Evolutionary conservation across 345 rosid genomes (phyloP), one percentile per base, ranked within the genome.

Genomic region (Corchorus capsularis): DNA sequence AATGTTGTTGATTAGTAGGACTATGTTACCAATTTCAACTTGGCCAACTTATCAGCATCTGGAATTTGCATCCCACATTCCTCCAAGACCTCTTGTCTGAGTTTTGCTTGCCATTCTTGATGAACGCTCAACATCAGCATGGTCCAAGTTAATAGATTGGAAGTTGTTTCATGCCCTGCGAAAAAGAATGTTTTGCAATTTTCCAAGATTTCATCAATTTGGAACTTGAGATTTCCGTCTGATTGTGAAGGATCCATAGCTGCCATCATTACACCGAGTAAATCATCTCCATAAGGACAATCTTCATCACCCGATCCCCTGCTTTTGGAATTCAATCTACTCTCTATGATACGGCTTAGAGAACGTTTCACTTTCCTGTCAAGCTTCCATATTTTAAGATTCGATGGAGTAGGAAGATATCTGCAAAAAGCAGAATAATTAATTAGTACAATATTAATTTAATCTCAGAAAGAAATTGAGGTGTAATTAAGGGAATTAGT

Each of bases 151-250:
- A 93, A 80, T 9, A 86, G 56, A 55, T 57, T 84, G 32, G 89
- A 63, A 0, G 85, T 79, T 12, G 93, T 83, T 59, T 86, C 91
- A 3, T 87, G 83, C 46, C 93, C 88, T 0, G 87, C 76, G 7
- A 91, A 85, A 49, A 87, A 91, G 79, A 88, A 88, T 8, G 89
- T 81, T 75, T 86, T 89, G 83, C 92, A 88, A 32, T 93, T 88
- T 4, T 88, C 93, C 52, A 89, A 55, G 45, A 91, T 87, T 68
- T 89, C 89, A 69, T 80, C 73, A 49, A 69, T 82, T 69, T 12
- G 83, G 73, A 86, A 43, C 54, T 73, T 84, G 22, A 54, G 73
- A 49, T 19, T 64, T 14, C 37, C 43, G 27, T 71, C 49, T 15
- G 20, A 56, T 5, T 80, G 71, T 7, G 53, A 16, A 39, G 65